Percentiles rank a stretch among this genome's conserved stretches.
Conservation (phyloP, 805 yeast species). For the Kodamaea laetipori region DNA sequence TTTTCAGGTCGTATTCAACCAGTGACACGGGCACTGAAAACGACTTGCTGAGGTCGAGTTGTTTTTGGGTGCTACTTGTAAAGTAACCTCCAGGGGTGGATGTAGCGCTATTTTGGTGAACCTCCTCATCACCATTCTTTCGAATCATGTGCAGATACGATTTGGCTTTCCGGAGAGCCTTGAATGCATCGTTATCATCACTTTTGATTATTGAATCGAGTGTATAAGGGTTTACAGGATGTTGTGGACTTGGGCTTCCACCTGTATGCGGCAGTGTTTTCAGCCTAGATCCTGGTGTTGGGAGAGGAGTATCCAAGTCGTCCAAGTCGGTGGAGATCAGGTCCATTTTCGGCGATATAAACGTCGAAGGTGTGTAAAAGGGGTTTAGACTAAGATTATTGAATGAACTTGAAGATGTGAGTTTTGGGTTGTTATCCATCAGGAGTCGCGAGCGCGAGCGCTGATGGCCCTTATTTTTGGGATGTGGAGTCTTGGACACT, state of each 20-base stretch:
- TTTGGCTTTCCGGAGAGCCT: constrained; percentile 41
- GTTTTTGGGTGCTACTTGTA: constrained; percentile 5
- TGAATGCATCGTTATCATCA: constrained; percentile 43
- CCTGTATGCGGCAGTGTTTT: constrained; percentile 11
- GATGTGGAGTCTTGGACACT: constrained; percentile 41
- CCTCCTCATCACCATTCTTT: background rate
- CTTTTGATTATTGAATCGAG: constrained; percentile 33
- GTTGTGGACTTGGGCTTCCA: constrained; percentile 6
- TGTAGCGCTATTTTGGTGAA: constrained; percentile 1
- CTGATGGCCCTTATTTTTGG: constrained; percentile 35
- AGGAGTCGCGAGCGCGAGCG: constrained; percentile 45
- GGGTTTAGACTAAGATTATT: constrained; percentile 34
- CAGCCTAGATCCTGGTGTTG: constrained; percentile 20
- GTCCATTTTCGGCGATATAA: constrained; percentile 44
- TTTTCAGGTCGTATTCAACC: constrained; percentile 13
- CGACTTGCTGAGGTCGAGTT: constrained; percentile 10
- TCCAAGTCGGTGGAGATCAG: constrained; percentile 22
- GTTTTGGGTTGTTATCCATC: constrained; percentile 21
- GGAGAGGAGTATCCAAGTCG: constrained; percentile 26
- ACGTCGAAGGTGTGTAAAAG: constrained; percentile 49
- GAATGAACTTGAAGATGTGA: constrained; percentile 11
- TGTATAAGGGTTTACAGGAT: constrained; percentile 11
- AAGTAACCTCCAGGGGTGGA: constrained; percentile 10
- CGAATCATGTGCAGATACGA: constrained; percentile 24
- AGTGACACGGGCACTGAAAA: constrained; percentile 7